Evolutionary conservation across 768 basidiomycete genomes (phyloP).

Genomic region (Leccinellum albellum): DNA sequence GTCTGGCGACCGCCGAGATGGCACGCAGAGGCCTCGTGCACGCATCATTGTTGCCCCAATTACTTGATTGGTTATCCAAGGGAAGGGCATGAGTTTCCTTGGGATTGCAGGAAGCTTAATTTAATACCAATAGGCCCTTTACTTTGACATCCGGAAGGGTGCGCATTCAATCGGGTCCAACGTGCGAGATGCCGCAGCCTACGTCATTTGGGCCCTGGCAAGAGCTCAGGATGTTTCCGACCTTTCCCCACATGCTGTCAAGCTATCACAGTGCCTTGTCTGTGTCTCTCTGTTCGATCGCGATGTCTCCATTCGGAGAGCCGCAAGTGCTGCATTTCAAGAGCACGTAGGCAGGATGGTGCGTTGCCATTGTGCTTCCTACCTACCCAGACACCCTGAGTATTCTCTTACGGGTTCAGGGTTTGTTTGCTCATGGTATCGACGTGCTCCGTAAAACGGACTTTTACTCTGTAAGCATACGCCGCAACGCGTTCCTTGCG

Average conservation of each 20-base stretch:
- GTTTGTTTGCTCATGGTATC: conserved; percentile 89
- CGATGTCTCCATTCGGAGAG: conserved; percentile 90
- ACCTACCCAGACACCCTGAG: conserved; percentile 10
- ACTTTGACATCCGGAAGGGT: conserved; percentile 89
- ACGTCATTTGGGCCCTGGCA: conserved; percentile 93
- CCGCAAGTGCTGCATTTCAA: conserved; percentile 96
- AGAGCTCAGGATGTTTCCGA: conserved; percentile 62
- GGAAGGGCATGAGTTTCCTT: conserved; percentile 35
- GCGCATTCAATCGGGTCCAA: conserved; percentile 92
- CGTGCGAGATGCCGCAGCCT: conserved; percentile 92
- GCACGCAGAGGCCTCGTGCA: conserved; percentile 75
- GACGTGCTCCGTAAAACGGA: conserved; percentile 89
- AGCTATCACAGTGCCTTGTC: conserved; percentile 69
- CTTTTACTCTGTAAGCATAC: conserved; percentile 88
- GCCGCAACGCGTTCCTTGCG: conserved; percentile 78
- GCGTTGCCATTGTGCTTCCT: conserved; percentile 26
- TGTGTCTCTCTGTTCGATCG: conserved; percentile 85
- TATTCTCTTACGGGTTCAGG: conserved; percentile 44
- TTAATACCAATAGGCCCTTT: conserved; percentile 60
- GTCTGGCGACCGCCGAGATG: conserved; percentile 89
- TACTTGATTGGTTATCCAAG: conserved; percentile 81
- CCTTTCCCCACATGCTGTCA: conserved; percentile 56
- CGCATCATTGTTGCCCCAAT: conserved; percentile 49
- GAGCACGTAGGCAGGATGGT: conserved; percentile 95
- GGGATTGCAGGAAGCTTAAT: conserved; percentile 10